Conservation (phyloP, 306 rosid genomes). For the Cicer judaicum region DNA sequence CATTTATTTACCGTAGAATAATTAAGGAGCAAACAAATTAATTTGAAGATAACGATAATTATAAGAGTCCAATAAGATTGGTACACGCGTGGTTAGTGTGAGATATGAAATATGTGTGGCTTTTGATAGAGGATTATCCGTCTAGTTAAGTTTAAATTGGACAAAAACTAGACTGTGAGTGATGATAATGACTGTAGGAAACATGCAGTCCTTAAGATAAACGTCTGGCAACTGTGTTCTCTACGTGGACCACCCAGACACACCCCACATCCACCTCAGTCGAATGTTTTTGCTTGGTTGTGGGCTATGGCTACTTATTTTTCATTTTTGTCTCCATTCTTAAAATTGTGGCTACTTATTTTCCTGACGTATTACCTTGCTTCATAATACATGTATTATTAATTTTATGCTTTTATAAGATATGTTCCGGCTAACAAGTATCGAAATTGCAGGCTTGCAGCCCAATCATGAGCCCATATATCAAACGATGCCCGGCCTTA, state of each 20-base stretch:
- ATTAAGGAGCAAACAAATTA: neutral
- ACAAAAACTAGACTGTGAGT: neutral
- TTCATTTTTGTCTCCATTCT: neutral
- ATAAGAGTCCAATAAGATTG: neutral
- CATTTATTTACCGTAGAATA: too few relatives aligned
- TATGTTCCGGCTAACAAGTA: too few relatives aligned
- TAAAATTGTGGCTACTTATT: neutral
- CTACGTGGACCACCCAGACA: slow-evolving; percentile 41
- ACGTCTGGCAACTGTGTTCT: slow-evolving; percentile 26
- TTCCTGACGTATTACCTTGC: neutral
- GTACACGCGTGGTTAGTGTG: slow-evolving; percentile 26
- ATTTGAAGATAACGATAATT: neutral
- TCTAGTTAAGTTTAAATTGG: neutral
- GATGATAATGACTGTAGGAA: slow-evolving; percentile 4
- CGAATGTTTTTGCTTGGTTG: slow-evolving; percentile 4
- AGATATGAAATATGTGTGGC: slow-evolving; percentile 33
- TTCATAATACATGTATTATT: neutral
- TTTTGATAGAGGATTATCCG: slow-evolving; percentile 25
- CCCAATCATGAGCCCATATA: neutral
- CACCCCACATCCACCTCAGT: neutral
- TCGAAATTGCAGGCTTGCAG: neutral
- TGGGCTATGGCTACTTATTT: neutral
- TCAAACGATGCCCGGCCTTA: neutral
- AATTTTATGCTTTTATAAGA: neutral
- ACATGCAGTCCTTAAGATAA: slow-evolving; percentile 34